A percentile compares a stretch with the other conserved stretches of the same genome.
Evolutionary conservation across 2,329 filamentous ascomycete genomes (phyloP).

Genomic region (Penicillium sp.): DNA sequence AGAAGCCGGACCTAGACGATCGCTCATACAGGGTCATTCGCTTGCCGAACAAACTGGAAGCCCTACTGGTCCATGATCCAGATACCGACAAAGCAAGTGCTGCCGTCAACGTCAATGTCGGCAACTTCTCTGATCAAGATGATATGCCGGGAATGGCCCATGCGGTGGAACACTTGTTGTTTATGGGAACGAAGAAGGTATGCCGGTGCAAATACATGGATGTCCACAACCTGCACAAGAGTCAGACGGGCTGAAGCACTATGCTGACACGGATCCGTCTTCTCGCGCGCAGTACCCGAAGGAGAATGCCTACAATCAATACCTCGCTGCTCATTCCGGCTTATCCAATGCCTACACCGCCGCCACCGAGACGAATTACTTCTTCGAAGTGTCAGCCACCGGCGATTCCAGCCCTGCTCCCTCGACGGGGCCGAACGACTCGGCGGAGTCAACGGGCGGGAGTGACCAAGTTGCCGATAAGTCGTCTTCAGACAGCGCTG

Average conservation of each 20-base stretch:
- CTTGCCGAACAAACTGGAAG: constrained; percentile 82
- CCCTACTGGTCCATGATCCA: constrained; percentile 83
- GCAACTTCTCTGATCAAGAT: constrained; percentile 85
- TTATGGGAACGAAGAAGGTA: constrained; percentile 97
- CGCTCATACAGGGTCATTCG: constrained; percentile 81
- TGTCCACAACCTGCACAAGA: neutral
- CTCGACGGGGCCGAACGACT: constrained; percentile 22
- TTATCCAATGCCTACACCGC: constrained; percentile 94
- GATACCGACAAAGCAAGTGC: constrained; percentile 96
- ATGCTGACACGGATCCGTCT: constrained; percentile 9
- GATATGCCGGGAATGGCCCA: constrained; percentile 94
- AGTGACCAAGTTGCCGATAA: constrained; percentile 15
- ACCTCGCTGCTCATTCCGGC: constrained; percentile 82
- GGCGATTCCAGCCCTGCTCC: constrained; percentile 42
- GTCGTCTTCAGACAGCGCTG: constrained; percentile 17
- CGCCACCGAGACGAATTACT: constrained; percentile 92
- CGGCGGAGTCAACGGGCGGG: constrained; percentile 23
- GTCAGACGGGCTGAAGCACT: neutral
- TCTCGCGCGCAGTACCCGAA: constrained; percentile 61
- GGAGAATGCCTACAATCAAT: constrained; percentile 94
- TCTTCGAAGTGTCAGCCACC: constrained; percentile 87
- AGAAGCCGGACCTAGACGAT: constrained; percentile 80
- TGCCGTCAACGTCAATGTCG: constrained; percentile 90
- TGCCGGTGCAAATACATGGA: constrained; percentile 7
- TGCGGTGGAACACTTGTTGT: constrained; percentile 90